Evolutionary conservation across 176 grass and related monocot genomes (phyloP).

Genomic region (Panicum miliaceum): DNA sequence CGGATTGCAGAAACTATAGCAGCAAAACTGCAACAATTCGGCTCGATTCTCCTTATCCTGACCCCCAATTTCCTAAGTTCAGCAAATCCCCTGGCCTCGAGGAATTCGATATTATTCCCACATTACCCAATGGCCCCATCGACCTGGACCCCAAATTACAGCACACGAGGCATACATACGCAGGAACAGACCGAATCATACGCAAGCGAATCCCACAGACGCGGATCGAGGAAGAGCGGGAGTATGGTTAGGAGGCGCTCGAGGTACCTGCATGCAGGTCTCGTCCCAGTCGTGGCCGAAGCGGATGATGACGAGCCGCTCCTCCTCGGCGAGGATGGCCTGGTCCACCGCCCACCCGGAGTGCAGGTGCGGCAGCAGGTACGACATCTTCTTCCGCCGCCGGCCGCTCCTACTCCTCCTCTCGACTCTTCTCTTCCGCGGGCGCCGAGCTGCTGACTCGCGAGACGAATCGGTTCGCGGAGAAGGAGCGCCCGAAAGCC

Average conservation of each 20-base stretch:
- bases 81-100: not conserved
- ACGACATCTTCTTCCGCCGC: constrained; percentile 65
- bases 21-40: not conserved
- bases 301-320: constrained; percentile 96
- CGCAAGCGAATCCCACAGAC: not conserved
- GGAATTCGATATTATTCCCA: not conserved
- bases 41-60: not conserved
- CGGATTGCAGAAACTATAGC: not conserved
- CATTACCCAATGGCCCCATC: not conserved
- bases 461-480: not conserved
- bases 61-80: not conserved
- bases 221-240: not conserved
- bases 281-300: constrained; percentile 99
- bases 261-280: constrained; percentile 88
- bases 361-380: constrained; percentile 95
- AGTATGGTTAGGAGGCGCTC: constrained; percentile 24
- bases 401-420: not conserved
- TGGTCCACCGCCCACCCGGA: constrained; percentile 98
- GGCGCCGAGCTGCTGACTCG: not conserved
- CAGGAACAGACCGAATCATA: not conserved
- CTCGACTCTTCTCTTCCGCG: not conserved
- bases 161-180: not conserved
- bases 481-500: not conserved
- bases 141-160: not conserved
- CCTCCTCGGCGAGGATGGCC: constrained; percentile 98